Percentiles rank a stretch among this genome's conserved stretches.
Conservation (phyloP, 768 basidiomycete genomes). For the Trametopsis cervina region DNA sequence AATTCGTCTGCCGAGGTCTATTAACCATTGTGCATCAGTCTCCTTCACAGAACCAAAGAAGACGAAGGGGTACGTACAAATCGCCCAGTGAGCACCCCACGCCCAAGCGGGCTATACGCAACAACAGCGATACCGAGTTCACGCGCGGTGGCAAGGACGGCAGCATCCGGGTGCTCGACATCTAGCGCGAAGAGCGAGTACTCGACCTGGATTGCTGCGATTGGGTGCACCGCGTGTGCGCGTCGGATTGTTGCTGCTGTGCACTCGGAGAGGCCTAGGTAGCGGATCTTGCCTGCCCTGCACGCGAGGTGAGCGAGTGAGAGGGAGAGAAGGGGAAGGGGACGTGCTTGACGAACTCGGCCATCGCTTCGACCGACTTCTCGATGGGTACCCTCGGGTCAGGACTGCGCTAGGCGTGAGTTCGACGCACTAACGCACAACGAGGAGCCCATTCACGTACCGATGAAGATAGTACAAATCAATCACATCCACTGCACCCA, state of each 20-base stretch:
- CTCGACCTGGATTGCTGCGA: constrained; percentile 26
- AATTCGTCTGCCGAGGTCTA: constrained; percentile 27
- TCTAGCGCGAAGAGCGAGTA: constrained; percentile 26
- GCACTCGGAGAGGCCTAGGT: constrained; percentile 32
- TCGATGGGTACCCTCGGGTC: constrained; percentile 19
- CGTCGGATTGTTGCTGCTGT: constrained; percentile 26
- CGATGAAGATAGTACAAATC: constrained; percentile 15
- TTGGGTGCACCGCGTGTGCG: constrained; percentile 27
- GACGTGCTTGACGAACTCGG: constrained; percentile 21
- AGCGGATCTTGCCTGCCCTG: constrained; percentile 28
- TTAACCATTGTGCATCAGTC: too few relatives aligned
- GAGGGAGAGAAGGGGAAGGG: neutral
- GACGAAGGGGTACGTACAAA: constrained; percentile 15
- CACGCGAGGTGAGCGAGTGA: neutral
- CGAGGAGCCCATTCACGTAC: neutral
- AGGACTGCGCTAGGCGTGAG: constrained; percentile 4
- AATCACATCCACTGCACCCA: constrained; percentile 5
- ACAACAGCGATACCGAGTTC: constrained; percentile 30
- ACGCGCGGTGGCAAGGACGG: constrained; percentile 20
- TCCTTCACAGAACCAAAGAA: constrained; percentile 5
- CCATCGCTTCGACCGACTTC: constrained; percentile 20
- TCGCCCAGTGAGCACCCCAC: constrained; percentile 27
- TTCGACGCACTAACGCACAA: neutral
- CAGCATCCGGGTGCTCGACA: constrained; percentile 21
- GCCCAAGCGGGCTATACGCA: constrained; percentile 29